Evolutionary conservation across 768 basidiomycete genomes (phyloP).

Genomic region (Lactarius vividus): DNA sequence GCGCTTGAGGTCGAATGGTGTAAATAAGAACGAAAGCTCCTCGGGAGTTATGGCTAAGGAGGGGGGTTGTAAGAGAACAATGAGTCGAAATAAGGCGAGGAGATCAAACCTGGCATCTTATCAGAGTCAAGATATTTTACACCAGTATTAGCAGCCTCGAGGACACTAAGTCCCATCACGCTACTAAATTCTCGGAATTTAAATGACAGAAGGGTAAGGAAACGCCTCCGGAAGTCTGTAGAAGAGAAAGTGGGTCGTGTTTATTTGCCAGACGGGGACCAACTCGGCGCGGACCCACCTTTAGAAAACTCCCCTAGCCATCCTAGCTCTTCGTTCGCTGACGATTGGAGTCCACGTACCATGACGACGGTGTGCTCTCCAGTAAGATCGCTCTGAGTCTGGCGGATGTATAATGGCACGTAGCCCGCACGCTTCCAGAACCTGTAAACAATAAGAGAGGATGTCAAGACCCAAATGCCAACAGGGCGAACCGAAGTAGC

Average conservation of each 20-base stretch:
- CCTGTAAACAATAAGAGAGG: constrained; percentile 35
- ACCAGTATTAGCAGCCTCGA: constrained; percentile 77
- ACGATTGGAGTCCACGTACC: constrained; percentile 81
- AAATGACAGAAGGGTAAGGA: constrained; percentile 86
- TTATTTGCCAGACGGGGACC: background rate
- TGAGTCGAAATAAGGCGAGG: background rate
- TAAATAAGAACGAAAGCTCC: constrained; percentile 63
- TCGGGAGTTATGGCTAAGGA: constrained; percentile 44
- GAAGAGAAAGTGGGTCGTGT: background rate
- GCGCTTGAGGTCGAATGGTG: constrained; percentile 94
- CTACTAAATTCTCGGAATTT: constrained; percentile 94
- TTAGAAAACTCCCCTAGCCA: constrained; percentile 91
- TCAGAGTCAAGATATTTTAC: constrained; percentile 46
- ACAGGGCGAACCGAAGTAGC: constrained; percentile 58
- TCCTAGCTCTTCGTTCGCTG: constrained; percentile 55
- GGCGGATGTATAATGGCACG: constrained; percentile 88
- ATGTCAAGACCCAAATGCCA: background rate
- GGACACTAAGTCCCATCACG: constrained; percentile 79
- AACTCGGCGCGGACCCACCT: constrained; percentile 43
- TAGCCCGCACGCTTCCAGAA: constrained; percentile 98
- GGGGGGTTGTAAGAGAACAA: constrained; percentile 35
- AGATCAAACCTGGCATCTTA: constrained; percentile 38
- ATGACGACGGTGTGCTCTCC: constrained; percentile 97
- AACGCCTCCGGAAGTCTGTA: constrained; percentile 87
- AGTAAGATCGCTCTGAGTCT: constrained; percentile 91